These are phyloP conservation scores for Trichosanthes truncata DNA, from an alignment of 306 rosid species.

Conservation along the genomic window DNA sequence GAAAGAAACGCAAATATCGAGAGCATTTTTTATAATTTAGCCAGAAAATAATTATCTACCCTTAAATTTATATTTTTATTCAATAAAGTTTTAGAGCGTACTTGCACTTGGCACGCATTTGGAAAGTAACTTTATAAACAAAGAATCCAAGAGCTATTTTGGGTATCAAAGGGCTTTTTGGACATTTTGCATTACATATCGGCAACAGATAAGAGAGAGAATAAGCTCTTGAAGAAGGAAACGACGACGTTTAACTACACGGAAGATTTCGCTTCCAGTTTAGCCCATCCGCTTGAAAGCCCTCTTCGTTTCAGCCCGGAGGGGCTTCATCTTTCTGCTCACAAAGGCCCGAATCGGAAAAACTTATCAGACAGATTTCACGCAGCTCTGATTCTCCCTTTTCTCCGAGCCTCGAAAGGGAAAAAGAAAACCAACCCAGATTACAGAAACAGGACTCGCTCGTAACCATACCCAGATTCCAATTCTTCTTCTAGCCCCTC, in stretches of 20 bases:
- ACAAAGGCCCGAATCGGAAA: not conserved
- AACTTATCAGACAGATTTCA: not conserved
- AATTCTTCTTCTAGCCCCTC: not conserved
- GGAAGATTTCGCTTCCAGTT: not conserved
- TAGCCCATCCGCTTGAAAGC: slow-evolving; percentile 1
- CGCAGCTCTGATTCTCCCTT: slow-evolving; percentile 4
- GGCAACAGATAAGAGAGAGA: not conserved
- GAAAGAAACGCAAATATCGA: too few species aligned
- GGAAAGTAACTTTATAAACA: not conserved
- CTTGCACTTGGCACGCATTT: not conserved
- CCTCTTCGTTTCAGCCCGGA: slow-evolving; percentile 1
- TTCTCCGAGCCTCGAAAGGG: not conserved
- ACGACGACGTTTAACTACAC: not conserved
- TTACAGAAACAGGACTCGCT: not conserved
- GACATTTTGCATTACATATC: not conserved
- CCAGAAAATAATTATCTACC: not conserved
- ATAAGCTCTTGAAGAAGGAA: not conserved
- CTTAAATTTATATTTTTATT: not conserved
- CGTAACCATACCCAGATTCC: not conserved
- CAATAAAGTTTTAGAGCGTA: not conserved
- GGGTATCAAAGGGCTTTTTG: not conserved
- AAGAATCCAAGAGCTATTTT: not conserved
- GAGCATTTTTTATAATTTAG: too few species aligned
- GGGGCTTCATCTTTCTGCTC: not conserved
- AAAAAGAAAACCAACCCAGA: not conserved